These are phyloP conservation scores for Coix lacrymajobi DNA, from an alignment of 176 grass and related monocot genomes.

Conservation along the genomic window DNA sequence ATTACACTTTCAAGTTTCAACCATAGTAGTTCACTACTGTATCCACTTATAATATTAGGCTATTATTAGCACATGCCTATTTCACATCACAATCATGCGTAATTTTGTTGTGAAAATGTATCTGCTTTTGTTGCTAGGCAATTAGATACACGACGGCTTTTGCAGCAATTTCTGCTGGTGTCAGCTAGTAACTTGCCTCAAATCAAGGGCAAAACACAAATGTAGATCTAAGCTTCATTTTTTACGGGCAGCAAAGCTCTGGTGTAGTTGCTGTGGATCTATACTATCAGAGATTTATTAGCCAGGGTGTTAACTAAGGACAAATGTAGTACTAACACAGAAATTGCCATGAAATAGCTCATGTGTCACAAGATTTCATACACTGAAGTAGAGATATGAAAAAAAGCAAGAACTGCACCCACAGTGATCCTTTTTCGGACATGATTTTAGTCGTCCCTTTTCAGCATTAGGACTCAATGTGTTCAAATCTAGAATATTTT, in stretches of 20 bases:
- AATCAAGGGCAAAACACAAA: not conserved
- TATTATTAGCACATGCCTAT: not conserved
- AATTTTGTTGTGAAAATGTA: not conserved
- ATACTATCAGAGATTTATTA: not conserved
- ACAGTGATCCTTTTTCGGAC: not conserved
- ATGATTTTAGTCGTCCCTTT: not conserved
- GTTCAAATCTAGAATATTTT: slow-evolving; percentile 11
- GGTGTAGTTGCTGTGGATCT: not conserved
- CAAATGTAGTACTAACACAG: not conserved
- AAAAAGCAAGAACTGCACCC: not conserved
- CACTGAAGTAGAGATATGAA: not conserved
- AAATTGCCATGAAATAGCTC: slow-evolving; percentile 7
- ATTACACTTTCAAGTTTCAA: not conserved
- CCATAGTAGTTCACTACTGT: not conserved
- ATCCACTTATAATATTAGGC: not conserved
- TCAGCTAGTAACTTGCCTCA: not conserved
- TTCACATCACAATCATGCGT: not conserved
- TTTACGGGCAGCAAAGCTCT: not conserved
- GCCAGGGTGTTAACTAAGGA: not conserved
- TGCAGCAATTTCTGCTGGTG: not conserved
- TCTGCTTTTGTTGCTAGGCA: not conserved
- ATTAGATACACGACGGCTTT: not conserved
- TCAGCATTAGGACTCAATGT: not conserved
- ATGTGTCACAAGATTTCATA: not conserved
- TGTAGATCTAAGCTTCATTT: not conserved